Evolutionary conservation across 495 filamentous ascomycete genomes (phyloP).

Genomic region (Daldinia decipiens): DNA sequence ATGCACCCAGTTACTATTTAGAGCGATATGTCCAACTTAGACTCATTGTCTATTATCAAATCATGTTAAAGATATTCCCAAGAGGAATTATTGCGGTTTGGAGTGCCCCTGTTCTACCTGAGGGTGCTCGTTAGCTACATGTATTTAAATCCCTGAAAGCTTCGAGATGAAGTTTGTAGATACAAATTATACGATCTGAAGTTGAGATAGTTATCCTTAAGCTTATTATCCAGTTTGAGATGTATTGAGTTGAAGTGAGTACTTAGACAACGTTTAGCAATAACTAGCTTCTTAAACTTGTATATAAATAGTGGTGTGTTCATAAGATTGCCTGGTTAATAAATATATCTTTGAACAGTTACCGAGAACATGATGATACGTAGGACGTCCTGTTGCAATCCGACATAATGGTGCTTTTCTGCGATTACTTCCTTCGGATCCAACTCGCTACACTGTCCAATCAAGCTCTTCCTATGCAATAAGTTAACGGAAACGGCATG

Average conservation of each 20-base stretch:
- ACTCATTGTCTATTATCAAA: too few species aligned
- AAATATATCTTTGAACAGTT: background rate
- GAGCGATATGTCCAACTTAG: too few species aligned
- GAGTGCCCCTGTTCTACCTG: background rate
- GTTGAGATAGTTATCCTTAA: background rate
- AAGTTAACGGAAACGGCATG: slow-evolving; percentile 24
- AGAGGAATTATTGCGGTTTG: too few species aligned
- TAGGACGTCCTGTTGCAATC: slow-evolving; percentile 14
- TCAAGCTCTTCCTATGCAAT: slow-evolving; percentile 29
- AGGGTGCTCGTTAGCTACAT: background rate
- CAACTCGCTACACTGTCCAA: slow-evolving; percentile 35
- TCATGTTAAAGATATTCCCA: too few species aligned
- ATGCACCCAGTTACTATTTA: too few species aligned
- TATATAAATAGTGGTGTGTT: too few species aligned
- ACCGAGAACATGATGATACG: slow-evolving; percentile 2
- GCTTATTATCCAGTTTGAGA: background rate
- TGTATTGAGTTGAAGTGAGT: background rate
- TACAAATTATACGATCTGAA: background rate
- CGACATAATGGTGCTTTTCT: slow-evolving; percentile 17
- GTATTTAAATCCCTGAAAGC: background rate
- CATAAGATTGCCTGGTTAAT: too few species aligned
- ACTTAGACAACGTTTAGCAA: background rate
- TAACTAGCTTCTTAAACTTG: background rate
- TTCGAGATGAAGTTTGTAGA: too few species aligned
- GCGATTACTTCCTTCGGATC: slow-evolving; percentile 36